Conservation (phyloP, 2,329 filamentous ascomycete species). For the Remersonia thermophila region DNA sequence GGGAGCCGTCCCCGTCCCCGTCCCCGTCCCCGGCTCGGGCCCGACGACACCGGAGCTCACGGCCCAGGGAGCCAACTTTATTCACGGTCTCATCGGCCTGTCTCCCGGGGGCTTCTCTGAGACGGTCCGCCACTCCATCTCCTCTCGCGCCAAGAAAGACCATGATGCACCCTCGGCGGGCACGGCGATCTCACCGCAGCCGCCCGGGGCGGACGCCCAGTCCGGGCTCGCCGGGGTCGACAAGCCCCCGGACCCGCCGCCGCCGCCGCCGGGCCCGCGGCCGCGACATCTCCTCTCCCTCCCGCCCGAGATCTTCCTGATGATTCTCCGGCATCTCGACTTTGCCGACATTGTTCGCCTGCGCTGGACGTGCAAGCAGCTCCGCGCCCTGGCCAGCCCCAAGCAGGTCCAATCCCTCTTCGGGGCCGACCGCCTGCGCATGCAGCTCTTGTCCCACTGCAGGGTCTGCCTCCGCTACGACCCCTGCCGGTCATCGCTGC, state of each 20-base stretch:
- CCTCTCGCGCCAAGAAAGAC: constrained; percentile 4
- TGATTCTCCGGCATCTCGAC: constrained; percentile 28
- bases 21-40: not conserved
- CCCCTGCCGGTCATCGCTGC: constrained; percentile 20
- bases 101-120: constrained; percentile 7
- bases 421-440: constrained; percentile 19
- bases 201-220: no score
- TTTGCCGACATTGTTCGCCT: constrained; percentile 32
- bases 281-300: constrained; percentile 22
- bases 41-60: not conserved
- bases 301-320: constrained; percentile 30
- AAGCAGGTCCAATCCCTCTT: constrained; percentile 25
- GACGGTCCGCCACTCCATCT: constrained; percentile 7
- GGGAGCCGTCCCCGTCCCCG: not conserved
- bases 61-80: constrained; percentile 3
- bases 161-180: not conserved
- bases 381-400: constrained; percentile 25
- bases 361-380: constrained; percentile 28
- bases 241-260: no score
- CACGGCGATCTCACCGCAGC: no score
- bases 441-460: constrained; percentile 28
- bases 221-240: no score
- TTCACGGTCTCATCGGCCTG: constrained; percentile 10
- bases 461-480: constrained; percentile 27
- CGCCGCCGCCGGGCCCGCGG: no score